These are phyloP conservation scores for Xylaria sp. DNA, from an alignment of 2,329 filamentous ascomycete species.

Conservation along the genomic window DNA sequence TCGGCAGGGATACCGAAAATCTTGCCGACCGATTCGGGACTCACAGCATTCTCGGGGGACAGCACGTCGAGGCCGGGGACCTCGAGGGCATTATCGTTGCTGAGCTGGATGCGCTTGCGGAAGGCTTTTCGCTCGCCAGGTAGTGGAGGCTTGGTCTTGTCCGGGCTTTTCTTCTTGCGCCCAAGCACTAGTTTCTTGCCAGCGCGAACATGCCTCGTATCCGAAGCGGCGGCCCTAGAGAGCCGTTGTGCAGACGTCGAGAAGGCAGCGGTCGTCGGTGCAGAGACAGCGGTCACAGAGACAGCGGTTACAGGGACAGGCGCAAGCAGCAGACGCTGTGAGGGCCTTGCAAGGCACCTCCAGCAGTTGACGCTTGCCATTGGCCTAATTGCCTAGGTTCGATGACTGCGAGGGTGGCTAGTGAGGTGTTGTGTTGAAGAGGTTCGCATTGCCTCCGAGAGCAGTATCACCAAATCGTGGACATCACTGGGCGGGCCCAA, in stretches of 20 bases:
- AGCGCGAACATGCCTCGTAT: slow-evolving; percentile 32
- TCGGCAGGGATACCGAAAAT: slow-evolving; percentile 72
- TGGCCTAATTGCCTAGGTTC: slow-evolving; percentile 22
- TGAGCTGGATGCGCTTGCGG: slow-evolving; percentile 87
- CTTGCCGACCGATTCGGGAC: slow-evolving; percentile 62
- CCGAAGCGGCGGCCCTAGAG: slow-evolving; percentile 8
- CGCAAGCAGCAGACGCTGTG: slow-evolving; percentile 36
- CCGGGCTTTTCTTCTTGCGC: slow-evolving; percentile 59
- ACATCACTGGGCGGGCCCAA: slow-evolving; percentile 21
- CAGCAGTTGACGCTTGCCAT: slow-evolving; percentile 65
- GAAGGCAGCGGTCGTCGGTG: slow-evolving; percentile 38
- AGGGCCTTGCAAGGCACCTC: slow-evolving; percentile 60
- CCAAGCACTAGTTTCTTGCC: slow-evolving; percentile 51
- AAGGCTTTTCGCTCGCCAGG: slow-evolving; percentile 85
- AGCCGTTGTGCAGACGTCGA: slow-evolving; percentile 34
- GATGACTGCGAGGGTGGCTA: not conserved
- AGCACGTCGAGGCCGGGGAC: slow-evolving; percentile 72
- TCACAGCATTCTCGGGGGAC: slow-evolving; percentile 58
- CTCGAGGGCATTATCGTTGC: slow-evolving; percentile 89
- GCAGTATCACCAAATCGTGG: slow-evolving; percentile 20
- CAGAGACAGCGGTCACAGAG: slow-evolving; percentile 36
- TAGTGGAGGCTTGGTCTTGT: slow-evolving; percentile 60
- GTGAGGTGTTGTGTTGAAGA: not conserved
- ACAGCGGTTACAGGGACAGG: slow-evolving; percentile 36
- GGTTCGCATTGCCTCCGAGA: not conserved